Percentiles rank a stretch among this genome's conserved stretches.
Conservation (phyloP, 352 stramenopile species). For the Phytophthora pisi region DNA sequence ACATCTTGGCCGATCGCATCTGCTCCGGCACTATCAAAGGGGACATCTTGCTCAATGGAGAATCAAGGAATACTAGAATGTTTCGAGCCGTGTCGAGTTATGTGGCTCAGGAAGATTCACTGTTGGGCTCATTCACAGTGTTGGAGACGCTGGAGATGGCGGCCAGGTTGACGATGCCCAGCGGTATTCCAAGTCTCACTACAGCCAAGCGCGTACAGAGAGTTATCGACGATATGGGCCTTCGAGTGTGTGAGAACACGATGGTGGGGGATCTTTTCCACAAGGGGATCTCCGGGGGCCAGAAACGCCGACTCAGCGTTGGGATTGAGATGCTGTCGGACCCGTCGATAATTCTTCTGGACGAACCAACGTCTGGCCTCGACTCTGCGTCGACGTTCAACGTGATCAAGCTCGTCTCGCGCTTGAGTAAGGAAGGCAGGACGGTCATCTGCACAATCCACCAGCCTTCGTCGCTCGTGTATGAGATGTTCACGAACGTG, state of each 20-base stretch:
- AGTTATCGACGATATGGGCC: constrained; percentile 68
- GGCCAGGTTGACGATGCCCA: constrained; percentile 41
- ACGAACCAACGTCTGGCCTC: constrained; percentile 93
- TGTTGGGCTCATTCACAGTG: constrained; percentile 69
- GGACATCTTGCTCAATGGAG: constrained; percentile 52
- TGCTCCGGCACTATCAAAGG: constrained; percentile 43
- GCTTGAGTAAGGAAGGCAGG: constrained; percentile 53
- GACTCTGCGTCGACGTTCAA: constrained; percentile 88
- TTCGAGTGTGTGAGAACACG: constrained; percentile 59
- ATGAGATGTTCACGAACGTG: constrained; percentile 68
- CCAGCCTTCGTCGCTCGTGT: constrained; percentile 67
- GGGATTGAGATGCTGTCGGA: constrained; percentile 93
- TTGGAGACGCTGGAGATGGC: constrained; percentile 67
- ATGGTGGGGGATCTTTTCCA: constrained; percentile 84
- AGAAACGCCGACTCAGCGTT: constrained; percentile 94
- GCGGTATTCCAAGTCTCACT: constrained; percentile 8
- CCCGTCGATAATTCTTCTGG: constrained; percentile 94
- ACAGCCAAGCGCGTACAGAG: constrained; percentile 53
- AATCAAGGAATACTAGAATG: constrained; percentile 28
- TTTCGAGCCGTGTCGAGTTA: constrained; percentile 60
- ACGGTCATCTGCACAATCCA: constrained; percentile 90
- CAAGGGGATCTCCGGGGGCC: constrained; percentile 84
- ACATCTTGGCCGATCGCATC: constrained; percentile 61
- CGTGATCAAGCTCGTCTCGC: constrained; percentile 80
- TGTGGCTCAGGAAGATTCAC: constrained; percentile 58